Evolutionary conservation across 2,329 filamentous ascomycete genomes (phyloP).

Genomic region (Hypoxylon sp.): DNA sequence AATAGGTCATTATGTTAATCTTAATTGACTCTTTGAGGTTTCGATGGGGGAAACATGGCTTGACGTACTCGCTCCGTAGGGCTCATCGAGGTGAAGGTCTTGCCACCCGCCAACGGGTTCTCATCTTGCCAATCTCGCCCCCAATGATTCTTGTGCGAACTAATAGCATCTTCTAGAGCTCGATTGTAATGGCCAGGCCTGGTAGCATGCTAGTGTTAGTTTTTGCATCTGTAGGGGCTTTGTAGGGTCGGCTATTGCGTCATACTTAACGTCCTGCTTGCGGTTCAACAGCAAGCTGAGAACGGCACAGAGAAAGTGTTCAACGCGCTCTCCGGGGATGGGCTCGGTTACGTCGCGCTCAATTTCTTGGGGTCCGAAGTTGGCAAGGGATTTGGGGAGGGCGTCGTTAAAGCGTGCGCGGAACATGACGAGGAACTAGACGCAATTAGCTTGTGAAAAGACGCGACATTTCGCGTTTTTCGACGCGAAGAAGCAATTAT

Average conservation of each 20-base stretch:
- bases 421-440: constrained; percentile 98
- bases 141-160: constrained; percentile 90
- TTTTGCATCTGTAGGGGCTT: constrained; percentile 15
- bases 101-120: constrained; percentile 85
- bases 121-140: constrained; percentile 83
- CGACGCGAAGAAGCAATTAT: constrained; percentile 58
- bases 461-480: constrained; percentile 70
- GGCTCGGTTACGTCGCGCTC: constrained; percentile 86
- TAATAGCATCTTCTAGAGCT: constrained; percentile 92
- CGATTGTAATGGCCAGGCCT: constrained; percentile 94
- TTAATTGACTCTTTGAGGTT: too few species aligned
- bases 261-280: constrained; percentile 99
- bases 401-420: constrained; percentile 91
- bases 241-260: constrained; percentile 44
- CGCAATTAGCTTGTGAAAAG: constrained; percentile 53
- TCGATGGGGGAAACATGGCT: neutral
- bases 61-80: constrained; percentile 81
- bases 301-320: constrained; percentile 90
- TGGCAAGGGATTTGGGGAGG: constrained; percentile 87
- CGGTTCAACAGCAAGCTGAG: constrained; percentile 91
- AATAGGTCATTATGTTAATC: constrained; percentile 36
- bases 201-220: constrained; percentile 45
- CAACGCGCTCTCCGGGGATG: constrained; percentile 85
- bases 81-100: constrained; percentile 85
- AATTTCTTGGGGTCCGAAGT: constrained; percentile 95